Conservation (phyloP, 2,329 filamentous ascomycete genomes). For the Hypoxylon sp. region DNA sequence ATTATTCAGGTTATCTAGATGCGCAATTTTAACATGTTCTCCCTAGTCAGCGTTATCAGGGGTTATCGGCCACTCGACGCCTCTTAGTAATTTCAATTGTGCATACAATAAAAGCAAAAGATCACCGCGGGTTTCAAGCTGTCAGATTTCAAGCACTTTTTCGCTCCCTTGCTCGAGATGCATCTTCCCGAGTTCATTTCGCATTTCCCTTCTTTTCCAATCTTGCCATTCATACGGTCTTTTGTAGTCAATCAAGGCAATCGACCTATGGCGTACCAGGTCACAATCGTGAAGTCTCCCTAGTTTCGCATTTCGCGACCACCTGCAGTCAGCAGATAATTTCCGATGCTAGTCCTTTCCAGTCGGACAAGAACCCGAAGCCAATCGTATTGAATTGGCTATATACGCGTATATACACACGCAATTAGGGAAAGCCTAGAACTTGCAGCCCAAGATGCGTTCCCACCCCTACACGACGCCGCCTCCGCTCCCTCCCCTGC, state of each 20-base stretch:
- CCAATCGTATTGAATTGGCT: slow-evolving; percentile 2
- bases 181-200: slow-evolving; percentile 12
- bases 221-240: background rate
- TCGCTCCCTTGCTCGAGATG: slow-evolving; percentile 19
- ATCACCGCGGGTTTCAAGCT: slow-evolving; percentile 2
- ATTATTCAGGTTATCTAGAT: slow-evolving; percentile 1
- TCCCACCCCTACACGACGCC: slow-evolving; percentile 50
- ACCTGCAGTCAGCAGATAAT: slow-evolving; percentile 1
- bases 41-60: slow-evolving; percentile 14
- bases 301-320: slow-evolving; percentile 18
- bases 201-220: background rate
- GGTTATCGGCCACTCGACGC: slow-evolving; percentile 7
- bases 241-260: background rate
- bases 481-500: slow-evolving; percentile 48
- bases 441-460: slow-evolving; percentile 34
- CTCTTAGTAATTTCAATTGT: slow-evolving; percentile 35
- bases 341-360: slow-evolving; percentile 14
- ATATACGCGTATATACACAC: background rate
- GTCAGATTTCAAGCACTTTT: slow-evolving; percentile 9
- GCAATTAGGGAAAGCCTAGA: background rate
- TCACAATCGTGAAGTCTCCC: slow-evolving; percentile 11
- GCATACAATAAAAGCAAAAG: slow-evolving; percentile 17
- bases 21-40: background rate
- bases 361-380: background rate
- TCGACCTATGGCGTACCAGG: slow-evolving; percentile 4